Percentiles rank a stretch among this genome's conserved stretches.
Evolutionary conservation across 1,139 yeast genomes (phyloP).

Genomic region (Petasospora rhodanensis): DNA sequence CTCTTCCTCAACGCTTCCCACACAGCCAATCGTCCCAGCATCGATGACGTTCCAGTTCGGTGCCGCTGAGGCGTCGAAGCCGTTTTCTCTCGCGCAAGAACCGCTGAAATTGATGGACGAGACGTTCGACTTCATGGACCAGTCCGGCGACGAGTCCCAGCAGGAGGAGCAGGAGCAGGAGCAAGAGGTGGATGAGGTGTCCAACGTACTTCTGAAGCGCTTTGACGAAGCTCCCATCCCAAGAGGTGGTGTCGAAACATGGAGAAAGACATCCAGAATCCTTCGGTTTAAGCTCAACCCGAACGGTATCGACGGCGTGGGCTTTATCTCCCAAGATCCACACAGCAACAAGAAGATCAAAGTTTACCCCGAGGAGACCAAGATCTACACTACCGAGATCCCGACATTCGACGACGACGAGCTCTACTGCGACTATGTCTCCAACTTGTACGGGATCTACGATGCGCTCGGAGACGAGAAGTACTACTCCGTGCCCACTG

Average conservation of each 20-base stretch:
- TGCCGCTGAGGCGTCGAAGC: too few relatives aligned
- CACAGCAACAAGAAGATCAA: slow-evolving; percentile 21
- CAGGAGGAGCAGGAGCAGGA: slow-evolving; percentile 19
- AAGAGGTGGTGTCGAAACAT: slow-evolving; percentile 25
- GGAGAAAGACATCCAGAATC: slow-evolving; percentile 31
- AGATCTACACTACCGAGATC: slow-evolving; percentile 35
- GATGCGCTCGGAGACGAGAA: slow-evolving; percentile 34
- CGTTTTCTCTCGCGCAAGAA: too few relatives aligned
- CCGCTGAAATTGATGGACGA: slow-evolving; percentile 17
- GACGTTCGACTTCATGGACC: slow-evolving; percentile 16
- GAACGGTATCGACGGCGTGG: slow-evolving; percentile 35
- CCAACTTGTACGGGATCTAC: slow-evolving; percentile 35
- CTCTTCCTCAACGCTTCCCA: too few relatives aligned
- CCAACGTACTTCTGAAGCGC: slow-evolving; percentile 34
- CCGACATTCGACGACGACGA: slow-evolving; percentile 35
- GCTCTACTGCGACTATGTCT: slow-evolving; percentile 34
- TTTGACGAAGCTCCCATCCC: slow-evolving; percentile 35
- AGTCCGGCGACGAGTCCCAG: slow-evolving; percentile 12
- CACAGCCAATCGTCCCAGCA: too few relatives aligned
- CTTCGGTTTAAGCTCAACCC: slow-evolving; percentile 40
- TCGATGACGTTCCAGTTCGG: slow-evolving; percentile 8
- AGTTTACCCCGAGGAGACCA: slow-evolving; percentile 27
- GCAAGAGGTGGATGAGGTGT: slow-evolving; percentile 33
- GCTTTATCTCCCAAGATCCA: slow-evolving; percentile 35
- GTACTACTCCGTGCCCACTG: slow-evolving; percentile 32